phyloP scores from a whole-genome alignment of 768 basidiomycete genomes.

The Xanthoconium purpureum region DNA sequence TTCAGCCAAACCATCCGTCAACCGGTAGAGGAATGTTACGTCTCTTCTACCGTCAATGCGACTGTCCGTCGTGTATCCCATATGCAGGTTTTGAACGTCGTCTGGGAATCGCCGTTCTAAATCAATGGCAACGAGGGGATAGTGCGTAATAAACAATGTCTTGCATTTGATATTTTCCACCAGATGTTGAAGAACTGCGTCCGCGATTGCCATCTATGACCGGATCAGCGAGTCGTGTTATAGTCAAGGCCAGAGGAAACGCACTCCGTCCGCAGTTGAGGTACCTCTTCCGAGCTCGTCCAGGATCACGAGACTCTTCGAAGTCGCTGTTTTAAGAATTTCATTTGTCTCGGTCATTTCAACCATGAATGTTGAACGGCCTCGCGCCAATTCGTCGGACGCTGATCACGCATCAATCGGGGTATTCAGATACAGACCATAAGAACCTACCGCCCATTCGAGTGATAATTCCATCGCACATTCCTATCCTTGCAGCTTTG shows the following conservation, averaged over 20 bases:
- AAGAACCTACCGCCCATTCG: slow-evolving; percentile 75
- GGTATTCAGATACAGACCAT: not conserved
- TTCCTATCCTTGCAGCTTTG: slow-evolving; percentile 62
- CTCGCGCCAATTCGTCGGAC: slow-evolving; percentile 81
- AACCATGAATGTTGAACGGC: slow-evolving; percentile 95
- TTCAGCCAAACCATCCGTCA: slow-evolving; percentile 69
- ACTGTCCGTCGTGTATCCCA: slow-evolving; percentile 73
- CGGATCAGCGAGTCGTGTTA: slow-evolving; percentile 1
- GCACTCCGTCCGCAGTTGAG: slow-evolving; percentile 84
- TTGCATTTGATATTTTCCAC: slow-evolving; percentile 57
- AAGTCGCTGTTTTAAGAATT: slow-evolving; percentile 74
- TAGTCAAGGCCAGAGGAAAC: slow-evolving; percentile 11
- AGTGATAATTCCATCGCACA: slow-evolving; percentile 82
- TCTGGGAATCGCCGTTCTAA: slow-evolving; percentile 57
- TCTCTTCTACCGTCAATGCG: slow-evolving; percentile 71
- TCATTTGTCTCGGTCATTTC: slow-evolving; percentile 94
- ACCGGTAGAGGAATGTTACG: slow-evolving; percentile 83
- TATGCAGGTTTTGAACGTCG: slow-evolving; percentile 76
- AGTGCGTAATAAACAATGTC: slow-evolving; percentile 94
- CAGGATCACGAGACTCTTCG: slow-evolving; percentile 79
- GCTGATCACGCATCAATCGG: slow-evolving; percentile 42
- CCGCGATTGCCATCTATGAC: slow-evolving; percentile 79
- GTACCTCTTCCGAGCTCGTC: slow-evolving; percentile 92
- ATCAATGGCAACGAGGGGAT: slow-evolving; percentile 76
- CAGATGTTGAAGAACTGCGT: slow-evolving; percentile 74